These are phyloP conservation scores for Chlamydomonas reinhardtii DNA, from an alignment of 163 green algal species.

Conservation along the genomic window DNA sequence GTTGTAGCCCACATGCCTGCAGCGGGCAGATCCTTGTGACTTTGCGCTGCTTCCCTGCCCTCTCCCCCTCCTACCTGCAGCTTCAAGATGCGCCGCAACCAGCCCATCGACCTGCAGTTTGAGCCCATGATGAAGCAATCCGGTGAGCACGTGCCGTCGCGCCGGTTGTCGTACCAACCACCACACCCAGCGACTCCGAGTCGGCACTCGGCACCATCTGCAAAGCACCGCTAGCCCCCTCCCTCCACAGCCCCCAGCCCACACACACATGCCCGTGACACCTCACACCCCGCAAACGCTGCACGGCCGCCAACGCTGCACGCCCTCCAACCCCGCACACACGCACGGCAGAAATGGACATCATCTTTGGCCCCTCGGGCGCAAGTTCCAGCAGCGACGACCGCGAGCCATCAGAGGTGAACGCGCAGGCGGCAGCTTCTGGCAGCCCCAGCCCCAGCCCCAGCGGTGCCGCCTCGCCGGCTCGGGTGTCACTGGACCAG, in stretches of 20 bases:
- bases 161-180: no score
- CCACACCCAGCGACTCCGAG: no score
- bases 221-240: no score
- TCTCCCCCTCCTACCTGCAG: neutral
- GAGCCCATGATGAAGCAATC: slow-evolving; percentile 5
- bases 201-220: no score
- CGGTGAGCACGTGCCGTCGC: neutral
- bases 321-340: no score
- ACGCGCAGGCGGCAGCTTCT: neutral
- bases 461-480: neutral
- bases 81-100: slow-evolving; percentile 31
- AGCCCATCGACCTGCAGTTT: slow-evolving; percentile 41
- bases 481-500: neutral
- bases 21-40: no score
- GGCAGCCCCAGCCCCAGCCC: no score
- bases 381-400: neutral
- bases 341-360: slow-evolving; percentile 30
- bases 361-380: neutral
- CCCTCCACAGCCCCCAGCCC: no score
- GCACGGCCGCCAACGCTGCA: no score
- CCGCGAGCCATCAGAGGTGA: neutral
- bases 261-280: no score
- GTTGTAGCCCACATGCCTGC: no score
- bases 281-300: no score
- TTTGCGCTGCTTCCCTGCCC: neutral